Conservation (phyloP, 2,329 filamentous ascomycete species). For the Rhexocercosporidium sp. region DNA sequence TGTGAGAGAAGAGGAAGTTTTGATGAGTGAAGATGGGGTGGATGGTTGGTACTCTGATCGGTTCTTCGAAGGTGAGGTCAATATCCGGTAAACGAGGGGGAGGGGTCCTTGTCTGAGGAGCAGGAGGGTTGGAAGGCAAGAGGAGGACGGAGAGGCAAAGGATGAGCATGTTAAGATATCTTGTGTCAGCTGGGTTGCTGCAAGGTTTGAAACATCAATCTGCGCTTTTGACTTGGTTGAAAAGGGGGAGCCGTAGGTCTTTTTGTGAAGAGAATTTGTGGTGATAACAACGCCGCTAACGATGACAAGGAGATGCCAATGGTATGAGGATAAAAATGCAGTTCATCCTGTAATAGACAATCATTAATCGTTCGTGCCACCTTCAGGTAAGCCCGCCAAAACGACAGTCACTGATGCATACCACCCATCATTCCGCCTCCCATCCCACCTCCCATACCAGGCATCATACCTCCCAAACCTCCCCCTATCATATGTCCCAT, state of each 20-base stretch:
- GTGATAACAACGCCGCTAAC: background rate
- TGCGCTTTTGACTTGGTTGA: background rate
- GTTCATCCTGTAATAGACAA: background rate
- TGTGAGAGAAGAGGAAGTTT: no score
- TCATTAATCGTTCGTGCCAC: background rate
- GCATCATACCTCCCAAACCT: background rate
- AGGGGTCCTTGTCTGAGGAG: no score
- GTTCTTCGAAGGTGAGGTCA: no score
- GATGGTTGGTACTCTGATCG: no score
- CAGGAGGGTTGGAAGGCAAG: no score
- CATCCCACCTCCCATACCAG: background rate
- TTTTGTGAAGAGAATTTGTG: background rate
- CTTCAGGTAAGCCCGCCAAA: background rate
- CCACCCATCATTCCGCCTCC: conserved; percentile 2
- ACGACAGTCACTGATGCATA: background rate
- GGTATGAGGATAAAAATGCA: no score
- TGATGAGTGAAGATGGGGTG: no score
- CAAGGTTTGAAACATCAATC: no score
- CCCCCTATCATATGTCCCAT: background rate
- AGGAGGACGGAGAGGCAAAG: no score
- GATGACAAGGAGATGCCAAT: background rate
- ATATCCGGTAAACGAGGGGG: no score
- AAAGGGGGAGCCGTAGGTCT: background rate
- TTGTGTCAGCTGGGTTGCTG: no score
- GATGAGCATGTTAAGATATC: no score